Conservation (phyloP, 2,329 filamentous ascomycete species). For the Tolypocladium ophioglossoides region DNA sequence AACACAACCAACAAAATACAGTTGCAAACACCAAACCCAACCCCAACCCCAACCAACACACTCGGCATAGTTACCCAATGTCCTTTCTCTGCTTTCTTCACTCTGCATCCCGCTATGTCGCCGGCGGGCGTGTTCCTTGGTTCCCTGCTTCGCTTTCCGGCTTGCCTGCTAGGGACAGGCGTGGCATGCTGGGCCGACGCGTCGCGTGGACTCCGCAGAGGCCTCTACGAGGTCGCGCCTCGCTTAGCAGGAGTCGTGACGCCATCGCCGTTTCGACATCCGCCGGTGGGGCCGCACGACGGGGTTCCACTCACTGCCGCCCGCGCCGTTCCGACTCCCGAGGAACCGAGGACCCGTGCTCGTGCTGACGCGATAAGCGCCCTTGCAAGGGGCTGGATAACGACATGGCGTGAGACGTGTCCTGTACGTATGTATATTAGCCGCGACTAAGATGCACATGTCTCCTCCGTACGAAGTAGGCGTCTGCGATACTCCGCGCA, state of each 20-base stretch:
- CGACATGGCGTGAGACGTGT: not conserved
- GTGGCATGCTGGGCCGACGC: not conserved
- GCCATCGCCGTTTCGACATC: not conserved
- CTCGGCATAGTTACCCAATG: conserved; percentile 18
- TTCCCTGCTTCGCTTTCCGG: no score
- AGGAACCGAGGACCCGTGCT: not conserved
- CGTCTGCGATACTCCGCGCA: no score
- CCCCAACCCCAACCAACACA: no score
- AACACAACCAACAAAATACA: not conserved
- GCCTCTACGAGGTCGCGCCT: no score
- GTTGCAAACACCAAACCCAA: not conserved
- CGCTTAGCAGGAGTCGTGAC: not conserved
- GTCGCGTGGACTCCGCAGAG: no score
- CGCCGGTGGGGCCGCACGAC: not conserved
- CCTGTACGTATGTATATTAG: not conserved
- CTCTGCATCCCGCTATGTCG: no score
- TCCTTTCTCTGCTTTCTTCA: not conserved
- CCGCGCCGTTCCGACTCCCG: not conserved
- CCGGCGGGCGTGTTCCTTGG: no score
- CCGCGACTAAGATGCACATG: not conserved
- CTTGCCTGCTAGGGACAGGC: no score
- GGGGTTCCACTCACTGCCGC: not conserved
- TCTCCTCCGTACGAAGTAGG: no score
- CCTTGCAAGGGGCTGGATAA: not conserved
- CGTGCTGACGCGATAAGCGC: not conserved